phyloP scores from a whole-genome alignment of 805 yeast genomes.

The Lipomyces orientalis region DNA sequence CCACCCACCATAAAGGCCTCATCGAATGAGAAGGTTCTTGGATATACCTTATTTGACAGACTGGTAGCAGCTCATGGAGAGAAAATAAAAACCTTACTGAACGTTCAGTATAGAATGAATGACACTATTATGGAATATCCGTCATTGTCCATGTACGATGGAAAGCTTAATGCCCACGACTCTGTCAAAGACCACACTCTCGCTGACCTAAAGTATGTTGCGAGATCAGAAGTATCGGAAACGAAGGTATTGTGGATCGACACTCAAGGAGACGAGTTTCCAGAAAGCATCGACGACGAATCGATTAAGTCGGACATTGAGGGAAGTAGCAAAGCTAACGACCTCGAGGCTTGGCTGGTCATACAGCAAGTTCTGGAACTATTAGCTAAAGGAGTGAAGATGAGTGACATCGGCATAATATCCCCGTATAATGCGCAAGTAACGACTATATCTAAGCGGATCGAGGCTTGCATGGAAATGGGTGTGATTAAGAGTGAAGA shows the following conservation, averaged over 20 bases:
- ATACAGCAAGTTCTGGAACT: conserved; percentile 61
- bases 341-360: conserved; percentile 72
- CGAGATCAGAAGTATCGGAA: conserved; percentile 59
- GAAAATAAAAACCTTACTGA: conserved; percentile 61
- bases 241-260: conserved; percentile 80
- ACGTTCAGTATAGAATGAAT: conserved; percentile 90
- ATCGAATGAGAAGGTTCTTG: conserved; percentile 55
- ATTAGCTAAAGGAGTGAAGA: conserved; percentile 57
- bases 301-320: conserved; percentile 35
- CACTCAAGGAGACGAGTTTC: conserved; percentile 87
- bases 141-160: conserved; percentile 66
- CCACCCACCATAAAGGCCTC: conserved; percentile 81
- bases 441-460: conserved; percentile 55
- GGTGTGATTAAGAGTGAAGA: conserved; percentile 41
- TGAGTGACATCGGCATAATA: conserved; percentile 75
- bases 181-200: conserved; percentile 59
- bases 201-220: conserved; percentile 59
- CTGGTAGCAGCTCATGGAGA: conserved; percentile 58
- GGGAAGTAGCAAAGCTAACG: conserved; percentile 68
- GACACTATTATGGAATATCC: conserved; percentile 77
- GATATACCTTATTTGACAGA: conserved; percentile 80
- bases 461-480: conserved; percentile 45
- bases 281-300: conserved; percentile 59
- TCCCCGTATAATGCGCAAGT: conserved; percentile 94
- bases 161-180: conserved; percentile 64